These are phyloP conservation scores for Mariannaea sp. DNA, from an alignment of 2,329 filamentous ascomycete genomes.

Conservation along the genomic window DNA sequence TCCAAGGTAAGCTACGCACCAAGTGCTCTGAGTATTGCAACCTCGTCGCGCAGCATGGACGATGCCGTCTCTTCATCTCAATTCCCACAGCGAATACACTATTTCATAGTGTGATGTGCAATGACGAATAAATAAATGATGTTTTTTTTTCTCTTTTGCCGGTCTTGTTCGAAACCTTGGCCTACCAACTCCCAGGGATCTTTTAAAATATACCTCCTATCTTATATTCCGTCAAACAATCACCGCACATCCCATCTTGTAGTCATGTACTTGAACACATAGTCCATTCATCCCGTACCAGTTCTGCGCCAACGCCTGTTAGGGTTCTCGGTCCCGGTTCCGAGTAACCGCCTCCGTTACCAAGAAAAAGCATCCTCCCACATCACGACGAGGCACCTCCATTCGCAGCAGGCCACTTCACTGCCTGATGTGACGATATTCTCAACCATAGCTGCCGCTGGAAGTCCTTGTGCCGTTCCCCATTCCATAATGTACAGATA, in stretches of 20 bases:
- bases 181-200: not conserved
- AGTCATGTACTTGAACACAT: conserved; percentile 35
- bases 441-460: not conserved
- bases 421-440: conserved; percentile 7
- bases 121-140: too few relatives aligned
- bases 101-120: too few relatives aligned
- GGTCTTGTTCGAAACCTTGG: conserved; percentile 2
- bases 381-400: conserved; percentile 22
- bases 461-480: conserved; percentile 7
- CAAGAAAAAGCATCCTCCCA: conserved; percentile 21
- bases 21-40: too few relatives aligned
- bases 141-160: conserved; percentile 6
- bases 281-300: conserved; percentile 30
- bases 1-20: too few relatives aligned
- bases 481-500: conserved; percentile 35
- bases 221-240: conserved; percentile 33
- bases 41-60: too few relatives aligned
- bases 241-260: conserved; percentile 24
- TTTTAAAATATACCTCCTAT: conserved; percentile 21
- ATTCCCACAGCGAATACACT: too few relatives aligned
- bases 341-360: conserved; percentile 23
- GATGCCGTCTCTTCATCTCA: too few relatives aligned
- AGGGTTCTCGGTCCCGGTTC: conserved; percentile 26
- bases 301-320: conserved; percentile 36
- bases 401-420: conserved; percentile 4